Evolutionary conservation across 2,329 filamentous ascomycete genomes (phyloP).

Genomic region (Seiridium unicorne): DNA sequence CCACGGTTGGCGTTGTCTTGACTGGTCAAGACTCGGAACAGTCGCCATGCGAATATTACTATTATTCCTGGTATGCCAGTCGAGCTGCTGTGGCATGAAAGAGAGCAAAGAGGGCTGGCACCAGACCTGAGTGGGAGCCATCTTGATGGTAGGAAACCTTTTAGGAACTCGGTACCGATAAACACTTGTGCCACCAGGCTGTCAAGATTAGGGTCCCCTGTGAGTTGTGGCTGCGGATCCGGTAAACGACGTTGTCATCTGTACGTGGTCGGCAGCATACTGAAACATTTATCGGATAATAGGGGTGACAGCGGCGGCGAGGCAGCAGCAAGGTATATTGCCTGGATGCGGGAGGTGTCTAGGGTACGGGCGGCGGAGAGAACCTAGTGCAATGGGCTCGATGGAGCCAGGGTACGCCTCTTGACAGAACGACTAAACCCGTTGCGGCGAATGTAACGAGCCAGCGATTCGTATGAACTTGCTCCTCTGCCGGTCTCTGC

Average conservation of each 20-base stretch:
- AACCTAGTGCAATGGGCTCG: neutral
- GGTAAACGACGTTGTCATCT: neutral
- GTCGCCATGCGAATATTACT: slow-evolving; percentile 15
- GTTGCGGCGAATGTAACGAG: slow-evolving; percentile 2
- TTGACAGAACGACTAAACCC: neutral
- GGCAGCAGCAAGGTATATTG: neutral
- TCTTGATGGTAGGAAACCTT: neutral
- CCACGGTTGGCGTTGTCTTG: slow-evolving; percentile 14
- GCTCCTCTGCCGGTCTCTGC: neutral
- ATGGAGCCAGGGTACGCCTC: neutral
- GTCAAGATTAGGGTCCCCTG: neutral
- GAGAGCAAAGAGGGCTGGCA: slow-evolving; percentile 8
- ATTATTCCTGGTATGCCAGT: neutral
- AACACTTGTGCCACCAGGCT: neutral
- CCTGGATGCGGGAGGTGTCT: neutral
- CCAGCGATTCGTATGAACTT: neutral
- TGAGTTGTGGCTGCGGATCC: neutral
- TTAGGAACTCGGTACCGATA: too few species aligned
- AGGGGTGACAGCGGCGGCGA: neutral
- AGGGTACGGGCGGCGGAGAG: neutral
- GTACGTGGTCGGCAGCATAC: neutral
- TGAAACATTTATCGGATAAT: slow-evolving; percentile 4
- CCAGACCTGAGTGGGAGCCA: slow-evolving; percentile 9
- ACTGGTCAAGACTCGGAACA: slow-evolving; percentile 2
- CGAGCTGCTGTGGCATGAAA: neutral